A percentile compares a stretch with the other conserved stretches of the same genome.
phyloP scores from a whole-genome alignment of 768 basidiomycete species.

The Pisolithus tinctorius region DNA sequence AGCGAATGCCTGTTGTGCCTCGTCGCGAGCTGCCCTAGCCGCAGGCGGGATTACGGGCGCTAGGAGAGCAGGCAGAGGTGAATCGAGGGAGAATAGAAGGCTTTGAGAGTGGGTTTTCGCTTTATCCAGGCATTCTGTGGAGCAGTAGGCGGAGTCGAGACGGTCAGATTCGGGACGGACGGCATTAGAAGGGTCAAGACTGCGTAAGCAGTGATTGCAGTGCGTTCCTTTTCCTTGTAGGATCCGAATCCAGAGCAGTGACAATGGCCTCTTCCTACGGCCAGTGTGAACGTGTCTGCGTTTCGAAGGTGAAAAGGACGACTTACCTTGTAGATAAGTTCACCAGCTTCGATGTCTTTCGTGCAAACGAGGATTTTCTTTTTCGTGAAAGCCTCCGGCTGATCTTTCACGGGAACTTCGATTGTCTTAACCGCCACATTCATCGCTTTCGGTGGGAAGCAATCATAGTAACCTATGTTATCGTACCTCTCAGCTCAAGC shows the following conservation, averaged over 20 bases:
- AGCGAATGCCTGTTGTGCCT: conserved; percentile 55
- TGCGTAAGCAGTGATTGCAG: conserved; percentile 69
- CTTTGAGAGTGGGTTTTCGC: conserved; percentile 56
- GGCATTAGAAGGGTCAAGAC: conserved; percentile 40
- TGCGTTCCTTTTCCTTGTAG: conserved; percentile 60
- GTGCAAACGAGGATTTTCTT: conserved; percentile 55
- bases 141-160: conserved; percentile 64
- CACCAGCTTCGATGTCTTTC: conserved; percentile 64
- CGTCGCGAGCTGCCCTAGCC: conserved; percentile 39
- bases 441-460: conserved; percentile 67
- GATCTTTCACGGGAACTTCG: conserved; percentile 18
- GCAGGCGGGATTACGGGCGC: conserved; percentile 27
- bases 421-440: conserved; percentile 54
- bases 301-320: not conserved
- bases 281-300: conserved; percentile 4
- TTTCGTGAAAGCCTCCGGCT: conserved; percentile 20
- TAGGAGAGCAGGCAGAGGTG: conserved; percentile 45
- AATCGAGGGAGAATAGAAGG: conserved; percentile 65
- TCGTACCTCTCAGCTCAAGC: conserved; percentile 13
- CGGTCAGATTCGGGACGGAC: conserved; percentile 44
- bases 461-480: conserved; percentile 64
- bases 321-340: conserved; percentile 69
- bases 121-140: conserved; percentile 52
- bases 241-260: conserved; percentile 63
- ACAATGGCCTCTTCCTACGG: conserved; percentile 71